Base-by-base conservation (phyloP, 1,284 basidiomycete genomes). In the Rhizopogon parksii region DNA sequence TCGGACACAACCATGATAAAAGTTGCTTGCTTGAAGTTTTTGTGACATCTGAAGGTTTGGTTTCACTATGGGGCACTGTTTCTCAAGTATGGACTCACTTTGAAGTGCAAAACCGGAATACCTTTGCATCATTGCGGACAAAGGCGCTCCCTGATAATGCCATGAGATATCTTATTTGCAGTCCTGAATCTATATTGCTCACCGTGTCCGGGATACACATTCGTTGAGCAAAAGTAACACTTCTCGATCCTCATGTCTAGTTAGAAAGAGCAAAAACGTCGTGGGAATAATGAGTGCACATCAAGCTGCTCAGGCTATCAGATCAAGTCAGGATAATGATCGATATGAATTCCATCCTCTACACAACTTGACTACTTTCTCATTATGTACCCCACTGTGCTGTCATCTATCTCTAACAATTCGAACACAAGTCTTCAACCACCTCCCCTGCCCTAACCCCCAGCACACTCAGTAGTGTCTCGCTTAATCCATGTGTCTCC, bases 121-220 rank as follows among this genome's bases (percentile, higher is more conserved):
- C 85, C 75, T 98, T 97, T 51, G 92, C 83, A 72, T 98, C 95
- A 70, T 98, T 98, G 56, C 95, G 79, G 53, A 98, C 95, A 65
- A 98, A 98, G 50, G 92, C 92, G 60, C 84, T 82, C 9, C 91
- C 90, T 92, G 59, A 0, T 9, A 15, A 11, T 6, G 15, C 48
- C 36, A 34, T 40, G 11, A 51, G 15, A 49, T 24, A 21, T 21
- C 47, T 17, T 43, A 14, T 17, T 11, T 19, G 19, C 4, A 36
- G 51, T 6, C 8, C 19, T 3, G 39, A 25, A 25, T 27, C 17
- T 24, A 14, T 4, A 35, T 17, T 15, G 56, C 75, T 54, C 57
- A 85, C 91, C 92, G 66, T 95, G 92, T 11, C 95, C 95, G 4
- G 95, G 95, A 68, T 98, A 98, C 63, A 95, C 88, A 66, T 81